Evolutionary conservation across 169 alveolate genomes (phyloP), one percentile per base, ranked within the genome.

Genomic region (Plasmodium reichenowi): DNA sequence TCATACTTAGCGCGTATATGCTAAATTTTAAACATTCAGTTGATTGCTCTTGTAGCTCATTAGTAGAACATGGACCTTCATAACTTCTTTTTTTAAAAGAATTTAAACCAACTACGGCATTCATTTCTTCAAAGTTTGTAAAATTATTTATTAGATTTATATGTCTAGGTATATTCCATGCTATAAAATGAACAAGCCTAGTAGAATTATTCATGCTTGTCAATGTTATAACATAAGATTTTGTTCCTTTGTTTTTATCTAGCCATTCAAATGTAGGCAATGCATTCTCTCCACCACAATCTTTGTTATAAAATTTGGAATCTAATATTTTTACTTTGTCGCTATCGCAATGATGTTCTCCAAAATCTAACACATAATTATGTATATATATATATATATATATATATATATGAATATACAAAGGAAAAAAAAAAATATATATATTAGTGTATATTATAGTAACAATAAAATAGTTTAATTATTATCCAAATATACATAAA

Each of bases 141-240:
- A 59, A 66, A 43, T 64, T 50, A 52, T 78, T 78, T 66, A 78
- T 64, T 52, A 32, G 17, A 32, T 78, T 78, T 66, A 78, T 56
- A 66, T 78, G 29, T 64, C 78, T 22, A 8, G 89, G 89, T 3
- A 78, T 66, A 70, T 78, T 78, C 89, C 89, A 78, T 50, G 72
- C 89, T 43, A 78, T 22, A 38, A 78, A 54, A 24, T 78, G 89
- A 32, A 59, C 29, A 43, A 64, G 54, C 20, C 9, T 59, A 22
- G 32, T 66, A 2, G 63, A 78, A 20, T 52, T 38, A 20, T 24
- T 29, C n/a, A 15, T 47, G 38, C 89, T 78, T 10, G 73, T 78
- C n/a, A 78, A 22, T 20, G 89, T 78, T 38, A 78, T 45, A 8
- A 47, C 76, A 59, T 78, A 78, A 43, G 89, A 78, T 73, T 78